A percentile compares a stretch with the other conserved stretches of the same genome.
phyloP scores from a whole-genome alignment of 2,329 filamentous ascomycete genomes.

The Penicillium sp. region DNA sequence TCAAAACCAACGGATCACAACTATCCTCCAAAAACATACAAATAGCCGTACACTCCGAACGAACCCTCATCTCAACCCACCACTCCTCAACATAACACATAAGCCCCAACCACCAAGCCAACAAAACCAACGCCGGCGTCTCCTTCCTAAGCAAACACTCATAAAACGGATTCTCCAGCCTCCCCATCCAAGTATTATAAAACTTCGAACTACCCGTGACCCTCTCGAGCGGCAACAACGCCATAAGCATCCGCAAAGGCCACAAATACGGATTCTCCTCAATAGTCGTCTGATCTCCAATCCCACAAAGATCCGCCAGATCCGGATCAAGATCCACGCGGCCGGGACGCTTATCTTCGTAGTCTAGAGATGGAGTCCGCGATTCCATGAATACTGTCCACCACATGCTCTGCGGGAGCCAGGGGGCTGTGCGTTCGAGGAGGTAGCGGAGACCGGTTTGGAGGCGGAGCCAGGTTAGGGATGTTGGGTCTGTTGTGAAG shows the following conservation, averaged over 20 bases:
- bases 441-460: slow-evolving; percentile 37
- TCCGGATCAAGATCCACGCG: slow-evolving; percentile 29
- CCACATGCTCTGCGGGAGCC: slow-evolving; percentile 37
- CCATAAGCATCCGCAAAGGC: slow-evolving; percentile 36
- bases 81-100: slow-evolving; percentile 27
- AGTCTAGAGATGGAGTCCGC: slow-evolving; percentile 21
- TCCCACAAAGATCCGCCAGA: slow-evolving; percentile 37
- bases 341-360: slow-evolving; percentile 30
- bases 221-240: slow-evolving; percentile 31
- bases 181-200: slow-evolving; percentile 37
- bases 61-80: slow-evolving; percentile 33
- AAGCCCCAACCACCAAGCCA: slow-evolving; percentile 38
- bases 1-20: slow-evolving; percentile 27
- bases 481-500: slow-evolving; percentile 31
- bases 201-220: slow-evolving; percentile 22
- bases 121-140: slow-evolving; percentile 31
- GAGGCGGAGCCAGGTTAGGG: slow-evolving; percentile 38
- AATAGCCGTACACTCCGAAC: slow-evolving; percentile 38
- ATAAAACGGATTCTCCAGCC: slow-evolving; percentile 31
- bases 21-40: slow-evolving; percentile 38
- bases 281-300: slow-evolving; percentile 29
- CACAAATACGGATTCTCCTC: slow-evolving; percentile 38
- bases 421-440: slow-evolving; percentile 24
- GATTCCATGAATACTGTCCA: slow-evolving; percentile 31
- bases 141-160: slow-evolving; percentile 32